Evolutionary conservation across 1,284 basidiomycete genomes (phyloP).

Genomic region (Macrocystidia cucumis): DNA sequence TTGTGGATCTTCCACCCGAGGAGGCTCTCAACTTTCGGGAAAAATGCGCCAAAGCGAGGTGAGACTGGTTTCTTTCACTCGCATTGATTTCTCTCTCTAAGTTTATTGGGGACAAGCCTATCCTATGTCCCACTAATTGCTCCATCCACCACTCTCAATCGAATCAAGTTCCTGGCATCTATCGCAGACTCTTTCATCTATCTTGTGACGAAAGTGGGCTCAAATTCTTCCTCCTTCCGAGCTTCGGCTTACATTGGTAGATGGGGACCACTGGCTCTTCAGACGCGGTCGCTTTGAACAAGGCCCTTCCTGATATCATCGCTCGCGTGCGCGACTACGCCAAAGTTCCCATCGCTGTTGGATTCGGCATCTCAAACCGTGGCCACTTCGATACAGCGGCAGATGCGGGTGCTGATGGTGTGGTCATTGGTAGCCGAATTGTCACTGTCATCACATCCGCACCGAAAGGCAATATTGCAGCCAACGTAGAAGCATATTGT

Average conservation of each 20-base stretch:
- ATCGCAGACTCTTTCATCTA: conserved; percentile 99
- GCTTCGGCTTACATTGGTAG: conserved; percentile 30
- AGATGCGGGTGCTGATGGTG: conserved; percentile 86
- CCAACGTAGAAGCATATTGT: conserved; percentile 73
- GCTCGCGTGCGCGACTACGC: conserved; percentile 67
- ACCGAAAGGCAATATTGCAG: conserved; percentile 39
- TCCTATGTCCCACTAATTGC: conserved; percentile 97
- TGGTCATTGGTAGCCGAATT: conserved; percentile 89
- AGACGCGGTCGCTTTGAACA: conserved; percentile 64
- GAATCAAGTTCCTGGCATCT: conserved; percentile 86
- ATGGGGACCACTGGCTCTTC: conserved; percentile 98
- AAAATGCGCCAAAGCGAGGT: conserved; percentile 80
- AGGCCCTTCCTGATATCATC: conserved; percentile 73
- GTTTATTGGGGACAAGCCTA: conserved; percentile 59
- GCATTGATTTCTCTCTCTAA: conserved; percentile 4
- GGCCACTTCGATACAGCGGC: conserved; percentile 85
- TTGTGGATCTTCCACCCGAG: conserved; percentile 97
- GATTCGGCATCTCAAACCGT: conserved; percentile 93
- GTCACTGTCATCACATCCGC: conserved; percentile 75
- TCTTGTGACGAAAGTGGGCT: conserved; percentile 79
- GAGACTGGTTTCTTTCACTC: conserved; percentile 20
- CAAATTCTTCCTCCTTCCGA: neutral
- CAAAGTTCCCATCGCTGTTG: conserved; percentile 84
- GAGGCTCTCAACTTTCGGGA: conserved; percentile 89
- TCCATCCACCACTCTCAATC: conserved; percentile 82